These are phyloP conservation scores for Fusarium sp. DNA, from an alignment of 2,329 filamentous ascomycete species.

Conservation along the genomic window DNA sequence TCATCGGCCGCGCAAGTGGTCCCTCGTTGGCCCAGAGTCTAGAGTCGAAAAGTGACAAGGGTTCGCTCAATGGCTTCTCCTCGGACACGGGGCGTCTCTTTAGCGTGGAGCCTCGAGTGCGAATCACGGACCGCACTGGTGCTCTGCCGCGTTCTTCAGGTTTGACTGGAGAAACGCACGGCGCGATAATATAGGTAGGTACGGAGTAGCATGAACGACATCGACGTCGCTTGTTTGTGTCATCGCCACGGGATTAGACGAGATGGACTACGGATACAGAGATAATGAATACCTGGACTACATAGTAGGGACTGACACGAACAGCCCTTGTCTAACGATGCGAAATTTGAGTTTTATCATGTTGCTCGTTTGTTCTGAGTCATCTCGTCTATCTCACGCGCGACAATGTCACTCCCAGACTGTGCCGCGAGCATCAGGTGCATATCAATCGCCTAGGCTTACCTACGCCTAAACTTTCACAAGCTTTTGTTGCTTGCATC, in stretches of 20 bases:
- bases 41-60: constrained; percentile 31
- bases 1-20: constrained; percentile 26
- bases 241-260: constrained; percentile 1
- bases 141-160: constrained; percentile 34
- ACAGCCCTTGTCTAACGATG: not conserved
- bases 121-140: constrained; percentile 28
- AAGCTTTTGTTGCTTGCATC: constrained; percentile 12
- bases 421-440: constrained; percentile 37
- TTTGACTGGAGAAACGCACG: constrained; percentile 20
- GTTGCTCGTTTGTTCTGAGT: constrained; percentile 33
- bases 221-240: constrained; percentile 1
- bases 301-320: not conserved
- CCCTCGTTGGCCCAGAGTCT: constrained; percentile 31
- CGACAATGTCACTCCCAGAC: constrained; percentile 23
- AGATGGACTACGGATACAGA: not conserved
- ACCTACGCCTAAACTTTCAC: constrained; percentile 11
- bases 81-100: constrained; percentile 13
- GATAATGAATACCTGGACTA: not conserved
- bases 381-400: constrained; percentile 41
- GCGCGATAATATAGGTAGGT: constrained; percentile 6
- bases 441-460: constrained; percentile 32
- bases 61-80: constrained; percentile 9
- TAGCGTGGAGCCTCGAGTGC: constrained; percentile 12
- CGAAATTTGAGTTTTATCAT: not conserved
- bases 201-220: constrained; percentile 8